Base-by-base conservation (phyloP, 495 filamentous ascomycete genomes). In the Annulohypoxylon stygium region DNA sequence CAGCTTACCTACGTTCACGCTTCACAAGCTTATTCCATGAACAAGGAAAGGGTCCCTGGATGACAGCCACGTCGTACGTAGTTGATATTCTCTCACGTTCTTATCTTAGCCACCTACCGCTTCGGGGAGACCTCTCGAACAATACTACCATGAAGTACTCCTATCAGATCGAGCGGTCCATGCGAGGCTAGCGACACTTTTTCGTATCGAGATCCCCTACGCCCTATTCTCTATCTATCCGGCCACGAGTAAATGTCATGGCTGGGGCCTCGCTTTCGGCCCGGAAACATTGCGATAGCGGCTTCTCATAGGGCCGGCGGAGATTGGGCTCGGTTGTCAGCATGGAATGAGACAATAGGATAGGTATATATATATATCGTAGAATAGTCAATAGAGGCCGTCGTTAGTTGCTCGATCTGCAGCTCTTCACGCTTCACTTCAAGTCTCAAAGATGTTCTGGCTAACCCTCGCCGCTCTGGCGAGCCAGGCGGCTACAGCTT, bases 41-140 rank as follows among this genome's bases (percentile, higher is more conserved):
- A 10, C 36, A 61, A 61, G 51, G 65, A 16, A 50, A 65, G 11
- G 41, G 36, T 18, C 12, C 16, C 37, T n/a, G 48, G 37, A 70
- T 51, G 37, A 51, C 48, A 26, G 18, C 9, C 55, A 58, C 30
- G 47, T 30, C 57, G 33, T 63, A 59, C 33, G 48, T 39, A 63
- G 43, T 14, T 23, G 33, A 3, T 36, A n/a, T 57, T 12, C 16
- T 57, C 50, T 33, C 41, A 4, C 34, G 12, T 36, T 43, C 67
- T 74, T 70, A 74, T 74, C 71, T 74, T 48, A 67, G 43, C 2
- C 67, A 74, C 71, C 71, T 70, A 70, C 71, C 67, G 14, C 30
- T 63, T 74, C 62, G 8, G 67, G 71, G 23, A 70, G 61, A 58
- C 25, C 43, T 36, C 50, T 74, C 14, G 41, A 54, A 65, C 45